Evolutionary conservation across 2,329 filamentous ascomycete genomes (phyloP).

Genomic region (Microcyclosporella mali): DNA sequence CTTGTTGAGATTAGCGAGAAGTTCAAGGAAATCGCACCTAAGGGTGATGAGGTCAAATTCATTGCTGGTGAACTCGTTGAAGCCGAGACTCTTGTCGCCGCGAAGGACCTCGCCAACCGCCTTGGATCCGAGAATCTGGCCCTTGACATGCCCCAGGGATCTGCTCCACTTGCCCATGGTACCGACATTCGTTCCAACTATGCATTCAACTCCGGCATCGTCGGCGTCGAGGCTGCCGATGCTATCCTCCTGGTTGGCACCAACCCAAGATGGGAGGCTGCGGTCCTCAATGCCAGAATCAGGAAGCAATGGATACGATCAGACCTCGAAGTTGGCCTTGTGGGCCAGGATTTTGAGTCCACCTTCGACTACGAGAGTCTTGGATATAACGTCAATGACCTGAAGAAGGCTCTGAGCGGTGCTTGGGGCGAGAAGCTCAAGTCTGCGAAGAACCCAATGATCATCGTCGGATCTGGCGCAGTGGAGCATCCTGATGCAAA

Average conservation of each 20-base stretch:
- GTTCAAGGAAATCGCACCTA: slow-evolving; percentile 70
- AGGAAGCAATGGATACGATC: slow-evolving; percentile 97
- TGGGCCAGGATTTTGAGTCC: slow-evolving; percentile 85
- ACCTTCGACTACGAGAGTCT: slow-evolving; percentile 95
- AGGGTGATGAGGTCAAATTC: slow-evolving; percentile 92
- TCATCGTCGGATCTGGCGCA: slow-evolving; percentile 86
- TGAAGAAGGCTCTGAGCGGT: slow-evolving; percentile 80
- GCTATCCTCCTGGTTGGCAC: slow-evolving; percentile 86
- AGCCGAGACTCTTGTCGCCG: slow-evolving; percentile 86
- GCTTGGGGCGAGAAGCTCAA: slow-evolving; percentile 89
- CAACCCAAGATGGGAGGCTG: slow-evolving; percentile 91
- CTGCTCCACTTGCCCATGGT: slow-evolving; percentile 80
- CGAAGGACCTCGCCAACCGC: slow-evolving; percentile 96
- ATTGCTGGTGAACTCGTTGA: slow-evolving; percentile 88
- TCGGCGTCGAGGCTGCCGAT: slow-evolving; percentile 89
- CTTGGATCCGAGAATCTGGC: slow-evolving; percentile 94
- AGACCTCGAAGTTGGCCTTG: slow-evolving; percentile 83
- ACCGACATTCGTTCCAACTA: slow-evolving; percentile 92
- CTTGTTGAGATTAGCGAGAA: slow-evolving; percentile 78
- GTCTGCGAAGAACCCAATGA: slow-evolving; percentile 86
- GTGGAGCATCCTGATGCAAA: slow-evolving; percentile 88
- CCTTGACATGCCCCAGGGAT: slow-evolving; percentile 81
- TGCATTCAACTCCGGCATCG: slow-evolving; percentile 92
- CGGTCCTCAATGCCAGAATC: slow-evolving; percentile 91
- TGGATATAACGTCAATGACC: slow-evolving; percentile 66